Percentiles rank a stretch among this genome's conserved stretches.
Conservation (phyloP, 352 stramenopile species). For the Pythium dissotocum region DNA sequence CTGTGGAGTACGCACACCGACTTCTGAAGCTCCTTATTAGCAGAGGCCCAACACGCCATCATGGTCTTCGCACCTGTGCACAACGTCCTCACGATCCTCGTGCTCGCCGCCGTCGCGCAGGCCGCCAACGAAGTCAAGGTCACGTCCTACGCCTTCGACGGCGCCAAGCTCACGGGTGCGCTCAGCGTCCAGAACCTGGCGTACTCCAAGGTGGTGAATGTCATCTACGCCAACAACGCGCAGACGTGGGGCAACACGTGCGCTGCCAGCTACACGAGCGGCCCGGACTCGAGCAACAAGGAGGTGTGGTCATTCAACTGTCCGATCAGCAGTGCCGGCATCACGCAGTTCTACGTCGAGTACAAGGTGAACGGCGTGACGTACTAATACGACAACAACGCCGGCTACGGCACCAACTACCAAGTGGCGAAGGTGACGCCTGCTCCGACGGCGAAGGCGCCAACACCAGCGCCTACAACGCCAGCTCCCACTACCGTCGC, state of each 20-base stretch:
- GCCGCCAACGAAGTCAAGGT: slow-evolving; percentile 28
- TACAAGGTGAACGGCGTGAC: slow-evolving; percentile 27
- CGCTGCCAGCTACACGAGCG: slow-evolving; percentile 21
- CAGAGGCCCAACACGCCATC: not conserved
- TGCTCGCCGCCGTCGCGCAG: slow-evolving; percentile 13
- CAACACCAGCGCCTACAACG: too few species aligned
- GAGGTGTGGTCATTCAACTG: slow-evolving; percentile 29
- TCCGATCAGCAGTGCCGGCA: slow-evolving; percentile 16
- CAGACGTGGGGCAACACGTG: slow-evolving; percentile 31
- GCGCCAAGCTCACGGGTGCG: slow-evolving; percentile 18
- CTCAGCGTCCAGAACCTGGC: slow-evolving; percentile 22
- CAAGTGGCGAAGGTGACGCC: too few species aligned
- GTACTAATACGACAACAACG: too few species aligned
- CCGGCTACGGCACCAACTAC: too few species aligned
- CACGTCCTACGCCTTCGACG: slow-evolving; percentile 16
- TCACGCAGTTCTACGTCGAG: slow-evolving; percentile 32
- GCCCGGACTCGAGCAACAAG: slow-evolving; percentile 22
- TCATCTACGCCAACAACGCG: slow-evolving; percentile 30
- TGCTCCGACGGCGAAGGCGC: too few species aligned
- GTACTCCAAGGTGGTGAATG: slow-evolving; percentile 23
- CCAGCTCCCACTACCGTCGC: too few species aligned
- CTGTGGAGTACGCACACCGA: too few species aligned
- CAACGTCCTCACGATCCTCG: slow-evolving; percentile 17
- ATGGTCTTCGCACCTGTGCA: slow-evolving; percentile 22
- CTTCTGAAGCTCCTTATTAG: too few species aligned